A percentile compares a stretch with the other conserved stretches of the same genome.
These are phyloP conservation scores for Catenaria anguillulae DNA, from an alignment of 371 early-diverging fungal species.

Conservation along the genomic window DNA sequence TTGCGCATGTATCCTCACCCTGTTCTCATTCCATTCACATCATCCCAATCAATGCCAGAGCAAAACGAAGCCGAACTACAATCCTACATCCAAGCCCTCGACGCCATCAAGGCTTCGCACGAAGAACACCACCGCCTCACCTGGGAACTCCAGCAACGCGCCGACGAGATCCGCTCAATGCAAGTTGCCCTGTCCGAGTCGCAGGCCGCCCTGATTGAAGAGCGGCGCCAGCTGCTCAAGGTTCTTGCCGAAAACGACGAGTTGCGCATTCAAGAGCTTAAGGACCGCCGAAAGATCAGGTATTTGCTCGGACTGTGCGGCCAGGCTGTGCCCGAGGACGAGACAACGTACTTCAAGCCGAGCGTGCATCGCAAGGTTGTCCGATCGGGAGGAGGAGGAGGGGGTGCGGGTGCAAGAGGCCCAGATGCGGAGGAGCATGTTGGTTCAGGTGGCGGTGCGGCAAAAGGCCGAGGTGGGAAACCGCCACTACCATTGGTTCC, in stretches of 20 bases:
- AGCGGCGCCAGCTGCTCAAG: constrained; percentile 23
- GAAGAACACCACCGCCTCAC: constrained; percentile 24
- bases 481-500: too few relatives aligned
- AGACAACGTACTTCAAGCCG: constrained; percentile 29
- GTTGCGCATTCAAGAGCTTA: constrained; percentile 37
- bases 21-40: not conserved
- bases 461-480: too few relatives aligned
- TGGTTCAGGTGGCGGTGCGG: not conserved
- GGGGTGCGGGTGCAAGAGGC: constrained; percentile 3
- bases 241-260: constrained; percentile 35
- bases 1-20: not conserved
- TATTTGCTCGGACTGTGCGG: constrained; percentile 24
- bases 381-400: not conserved
- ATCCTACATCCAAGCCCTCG: constrained; percentile 18
- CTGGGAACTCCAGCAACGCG: constrained; percentile 29
- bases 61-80: constrained; percentile 22
- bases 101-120: constrained; percentile 20
- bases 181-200: constrained; percentile 27
- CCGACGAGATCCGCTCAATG: constrained; percentile 20
- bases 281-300: constrained; percentile 36
- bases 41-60: constrained; percentile 13
- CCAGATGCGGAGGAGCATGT: not conserved
- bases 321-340: constrained; percentile 15
- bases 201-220: constrained; percentile 27
- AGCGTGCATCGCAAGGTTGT: not conserved